phyloP scores from a whole-genome alignment of 257 asterid genomes.

The Petunia axillaris region DNA sequence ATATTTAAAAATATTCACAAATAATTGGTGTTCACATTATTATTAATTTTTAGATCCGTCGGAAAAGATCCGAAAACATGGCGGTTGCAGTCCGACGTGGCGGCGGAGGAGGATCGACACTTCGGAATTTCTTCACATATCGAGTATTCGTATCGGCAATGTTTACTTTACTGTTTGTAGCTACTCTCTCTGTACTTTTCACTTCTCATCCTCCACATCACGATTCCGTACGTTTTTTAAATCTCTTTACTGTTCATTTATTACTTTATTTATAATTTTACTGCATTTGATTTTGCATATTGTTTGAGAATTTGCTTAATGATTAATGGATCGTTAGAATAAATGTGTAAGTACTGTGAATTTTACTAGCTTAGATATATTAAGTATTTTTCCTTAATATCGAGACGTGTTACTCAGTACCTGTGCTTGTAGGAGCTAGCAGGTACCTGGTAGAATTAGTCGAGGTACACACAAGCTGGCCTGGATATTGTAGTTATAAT shows the following conservation, averaged over 20 bases:
- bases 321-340: neutral
- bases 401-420: neutral
- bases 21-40: neutral
- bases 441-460: no score
- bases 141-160: slow-evolving; percentile 93
- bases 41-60: slow-evolving; percentile 22
- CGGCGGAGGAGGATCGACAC: slow-evolving; percentile 80
- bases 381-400: neutral
- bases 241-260: neutral
- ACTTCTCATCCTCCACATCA: slow-evolving; percentile 66
- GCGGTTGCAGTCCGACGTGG: slow-evolving; percentile 90
- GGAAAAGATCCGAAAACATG: slow-evolving; percentile 43
- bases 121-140: slow-evolving; percentile 82
- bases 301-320: slow-evolving; percentile 1
- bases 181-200: slow-evolving; percentile 83
- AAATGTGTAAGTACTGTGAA: neutral
- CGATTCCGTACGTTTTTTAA: slow-evolving; percentile 49
- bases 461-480: no score
- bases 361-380: neutral
- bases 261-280: neutral
- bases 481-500: no score
- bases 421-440: neutral
- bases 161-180: slow-evolving; percentile 84
- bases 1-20: no score
- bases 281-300: slow-evolving; percentile 20